Percentiles rank a stretch among this genome's conserved stretches.
Evolutionary conservation across 768 basidiomycete species (phyloP).

Genomic region (Suillus subluteus): DNA sequence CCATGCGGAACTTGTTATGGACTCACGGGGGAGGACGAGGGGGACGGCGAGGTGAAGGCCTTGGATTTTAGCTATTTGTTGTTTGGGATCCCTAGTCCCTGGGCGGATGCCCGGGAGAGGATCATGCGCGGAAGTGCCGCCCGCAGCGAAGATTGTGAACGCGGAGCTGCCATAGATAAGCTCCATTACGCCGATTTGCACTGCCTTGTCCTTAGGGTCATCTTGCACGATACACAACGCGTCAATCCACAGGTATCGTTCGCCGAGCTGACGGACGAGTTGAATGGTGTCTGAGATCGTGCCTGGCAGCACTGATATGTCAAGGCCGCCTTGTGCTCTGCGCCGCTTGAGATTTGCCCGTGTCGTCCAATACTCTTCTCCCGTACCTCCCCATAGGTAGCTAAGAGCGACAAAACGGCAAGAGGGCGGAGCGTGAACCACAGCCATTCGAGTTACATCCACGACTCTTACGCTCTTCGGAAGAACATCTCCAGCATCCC

Average conservation of each 20-base stretch:
- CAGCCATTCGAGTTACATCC: slow-evolving; percentile 11
- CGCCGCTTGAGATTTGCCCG: slow-evolving; percentile 12
- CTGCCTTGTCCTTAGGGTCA: neutral
- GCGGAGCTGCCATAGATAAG: slow-evolving; percentile 10
- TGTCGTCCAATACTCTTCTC: slow-evolving; percentile 14
- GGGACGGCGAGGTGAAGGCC: slow-evolving; percentile 26
- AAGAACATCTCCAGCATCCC: slow-evolving; percentile 5
- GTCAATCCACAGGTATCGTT: slow-evolving; percentile 16
- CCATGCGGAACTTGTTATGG: slow-evolving; percentile 18
- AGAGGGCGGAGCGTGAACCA: slow-evolving; percentile 9
- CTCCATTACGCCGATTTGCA: slow-evolving; percentile 13
- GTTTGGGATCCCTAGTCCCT: slow-evolving; percentile 19
- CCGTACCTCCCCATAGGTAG: slow-evolving; percentile 16
- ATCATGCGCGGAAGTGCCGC: slow-evolving; percentile 3
- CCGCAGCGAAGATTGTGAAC: slow-evolving; percentile 12
- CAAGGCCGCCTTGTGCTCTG: neutral
- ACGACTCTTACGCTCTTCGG: slow-evolving; percentile 8
- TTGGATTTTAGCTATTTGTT: slow-evolving; percentile 24
- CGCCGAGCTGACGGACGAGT: slow-evolving; percentile 13
- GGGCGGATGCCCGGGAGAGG: slow-evolving; percentile 11
- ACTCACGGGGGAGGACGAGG: slow-evolving; percentile 18
- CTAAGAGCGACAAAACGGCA: slow-evolving; percentile 15
- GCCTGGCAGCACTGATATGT: slow-evolving; percentile 5
- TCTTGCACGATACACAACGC: slow-evolving; percentile 18
- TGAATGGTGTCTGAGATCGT: slow-evolving; percentile 14